Evolutionary conservation across 2,329 filamentous ascomycete genomes (phyloP), one percentile per base, ranked within the genome.

Genomic region (Pseudocercospora macadamiae): DNA sequence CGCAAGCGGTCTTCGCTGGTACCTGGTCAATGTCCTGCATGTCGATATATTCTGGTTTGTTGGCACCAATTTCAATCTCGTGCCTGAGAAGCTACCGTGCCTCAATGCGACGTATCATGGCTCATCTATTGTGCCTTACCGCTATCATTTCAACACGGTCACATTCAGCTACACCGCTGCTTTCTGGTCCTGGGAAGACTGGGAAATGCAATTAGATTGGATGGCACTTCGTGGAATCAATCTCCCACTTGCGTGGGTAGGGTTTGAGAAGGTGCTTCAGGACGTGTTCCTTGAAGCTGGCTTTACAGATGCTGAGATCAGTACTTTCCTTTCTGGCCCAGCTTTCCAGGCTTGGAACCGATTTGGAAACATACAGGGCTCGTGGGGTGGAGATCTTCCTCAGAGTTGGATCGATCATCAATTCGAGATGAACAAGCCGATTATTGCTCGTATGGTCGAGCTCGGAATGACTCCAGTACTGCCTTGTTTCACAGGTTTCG

Each of bases 91-190:
- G 4, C 70, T 79, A 4, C 69, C 77, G 1, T 49, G 52, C 3
- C 61, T 74, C 9, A 64, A 71, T 28, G 42, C 55, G 1, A 74
- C 75, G 1, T 67, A 80, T 16, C 64, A 66, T 12, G 77, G 79
- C 10, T 70, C 73, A 2, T 79, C 77, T 26, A 70, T 75, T 19
- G 77, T 81, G 30, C 76, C 76, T 2, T 81, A 76, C 75, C 68
- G 78, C 48, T 83, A 82, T 64, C 77, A 80, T 63, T 81, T 82
- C 63, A 83, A 83, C 60, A 81, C 79, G 76, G 80, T 83, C 1
- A 83, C 80, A 0, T 82, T 81, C 64, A 82, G 79, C 1, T 83
- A 83, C 62, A 81, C 79, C 2, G 70, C 75, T 3, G 75, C 79
- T 0, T 83, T 81, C 67, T 83, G 79, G 79, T 70, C 69, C n/a